Conservation (phyloP, 1,284 basidiomycete species). For the Microbotryum lychnidis-dioicae region DNA sequence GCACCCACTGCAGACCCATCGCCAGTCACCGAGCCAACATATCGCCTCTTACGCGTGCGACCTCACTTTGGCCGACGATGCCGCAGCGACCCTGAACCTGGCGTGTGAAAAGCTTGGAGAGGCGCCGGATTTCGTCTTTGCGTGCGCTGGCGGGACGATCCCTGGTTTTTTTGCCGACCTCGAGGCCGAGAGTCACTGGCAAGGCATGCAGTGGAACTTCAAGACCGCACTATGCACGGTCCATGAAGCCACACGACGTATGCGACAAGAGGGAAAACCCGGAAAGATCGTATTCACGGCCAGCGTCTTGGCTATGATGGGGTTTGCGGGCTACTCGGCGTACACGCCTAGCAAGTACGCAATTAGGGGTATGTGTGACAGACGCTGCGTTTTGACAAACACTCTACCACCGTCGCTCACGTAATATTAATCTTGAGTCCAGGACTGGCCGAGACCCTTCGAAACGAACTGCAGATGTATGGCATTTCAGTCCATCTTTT, state of each 20-base stretch:
- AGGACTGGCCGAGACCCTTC: slow-evolving; percentile 80
- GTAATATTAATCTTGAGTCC: neutral
- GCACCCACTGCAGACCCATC: slow-evolving; percentile 37
- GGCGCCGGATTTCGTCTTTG: slow-evolving; percentile 64
- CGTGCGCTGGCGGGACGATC: slow-evolving; percentile 58
- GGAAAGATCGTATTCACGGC: slow-evolving; percentile 72
- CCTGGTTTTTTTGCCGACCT: slow-evolving; percentile 68
- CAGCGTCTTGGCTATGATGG: slow-evolving; percentile 72
- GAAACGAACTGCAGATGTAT: slow-evolving; percentile 72
- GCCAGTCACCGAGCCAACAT: slow-evolving; percentile 47
- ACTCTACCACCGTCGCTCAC: neutral
- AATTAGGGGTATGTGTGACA: slow-evolving; percentile 56
- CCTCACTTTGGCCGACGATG: slow-evolving; percentile 48
- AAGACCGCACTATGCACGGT: slow-evolving; percentile 62
- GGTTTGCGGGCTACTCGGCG: slow-evolving; percentile 71
- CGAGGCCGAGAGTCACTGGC: slow-evolving; percentile 52
- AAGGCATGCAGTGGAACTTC: slow-evolving; percentile 46
- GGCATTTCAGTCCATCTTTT: slow-evolving; percentile 74
- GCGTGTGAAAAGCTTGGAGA: slow-evolving; percentile 52
- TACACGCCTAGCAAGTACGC: slow-evolving; percentile 89
- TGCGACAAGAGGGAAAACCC: slow-evolving; percentile 54
- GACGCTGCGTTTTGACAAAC: too few species aligned
- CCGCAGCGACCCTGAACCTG: slow-evolving; percentile 55
- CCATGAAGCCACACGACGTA: slow-evolving; percentile 60
- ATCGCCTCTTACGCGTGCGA: slow-evolving; percentile 57